phyloP scores from a whole-genome alignment of 495 filamentous ascomycete genomes.

The Sabuloglossum arenarium region DNA sequence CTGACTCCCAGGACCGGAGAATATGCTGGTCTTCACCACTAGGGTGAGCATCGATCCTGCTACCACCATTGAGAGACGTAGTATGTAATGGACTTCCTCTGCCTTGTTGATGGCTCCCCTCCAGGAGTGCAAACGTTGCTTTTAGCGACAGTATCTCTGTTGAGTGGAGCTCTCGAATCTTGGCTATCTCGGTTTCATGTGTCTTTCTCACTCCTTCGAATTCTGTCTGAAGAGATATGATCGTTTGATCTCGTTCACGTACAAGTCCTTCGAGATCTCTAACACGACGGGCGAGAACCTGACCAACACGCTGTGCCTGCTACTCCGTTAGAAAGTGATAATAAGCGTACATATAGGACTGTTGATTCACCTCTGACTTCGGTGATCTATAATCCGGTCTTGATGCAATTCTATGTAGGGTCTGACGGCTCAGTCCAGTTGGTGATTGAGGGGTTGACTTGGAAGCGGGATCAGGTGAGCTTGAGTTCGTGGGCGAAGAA shows the following conservation, averaged over 20 bases:
- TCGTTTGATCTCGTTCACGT: not conserved
- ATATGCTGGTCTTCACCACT: not conserved
- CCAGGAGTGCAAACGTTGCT: not conserved
- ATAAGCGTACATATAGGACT: not conserved
- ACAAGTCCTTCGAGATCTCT: not conserved
- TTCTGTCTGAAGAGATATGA: not conserved
- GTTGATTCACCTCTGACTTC: not conserved
- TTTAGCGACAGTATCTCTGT: not conserved
- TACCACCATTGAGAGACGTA: not conserved
- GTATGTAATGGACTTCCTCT: not conserved
- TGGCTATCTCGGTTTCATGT: not conserved
- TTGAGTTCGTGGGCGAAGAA: not conserved
- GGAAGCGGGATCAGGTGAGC: not conserved
- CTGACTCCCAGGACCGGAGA: not conserved
- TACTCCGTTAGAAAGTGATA: not conserved
- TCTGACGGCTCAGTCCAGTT: not conserved
- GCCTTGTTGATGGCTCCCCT: not conserved
- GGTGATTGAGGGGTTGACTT: not conserved
- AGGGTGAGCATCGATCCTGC: not conserved
- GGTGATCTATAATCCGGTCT: not conserved
- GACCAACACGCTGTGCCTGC: slow-evolving; percentile 2
- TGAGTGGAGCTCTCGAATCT: not conserved
- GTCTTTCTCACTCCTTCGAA: not conserved
- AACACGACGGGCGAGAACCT: slow-evolving; percentile 1
- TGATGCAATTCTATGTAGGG: not conserved